Conservation (phyloP, 805 yeast genomes). For the Suhomyces sp. region DNA sequence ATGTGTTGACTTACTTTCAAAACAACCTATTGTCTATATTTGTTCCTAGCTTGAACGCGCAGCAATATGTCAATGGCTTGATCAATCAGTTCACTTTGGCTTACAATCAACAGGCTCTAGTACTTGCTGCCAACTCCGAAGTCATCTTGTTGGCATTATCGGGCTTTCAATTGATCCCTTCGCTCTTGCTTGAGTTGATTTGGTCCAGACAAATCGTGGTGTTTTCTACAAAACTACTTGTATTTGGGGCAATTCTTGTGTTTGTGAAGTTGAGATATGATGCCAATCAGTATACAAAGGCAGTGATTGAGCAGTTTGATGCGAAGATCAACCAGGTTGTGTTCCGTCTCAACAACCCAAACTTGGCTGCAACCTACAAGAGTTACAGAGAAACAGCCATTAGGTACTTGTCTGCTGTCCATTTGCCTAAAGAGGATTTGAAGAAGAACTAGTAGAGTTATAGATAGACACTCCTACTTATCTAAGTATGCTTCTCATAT, state of each 20-base stretch:
- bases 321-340: conserved; percentile 30
- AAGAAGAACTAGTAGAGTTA: conserved; percentile 2
- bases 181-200: conserved; percentile 20
- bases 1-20: conserved; percentile 37
- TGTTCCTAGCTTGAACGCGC: conserved; percentile 32
- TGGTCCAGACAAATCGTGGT: conserved; percentile 20
- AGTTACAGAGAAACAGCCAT: conserved; percentile 16
- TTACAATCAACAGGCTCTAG: conserved; percentile 35
- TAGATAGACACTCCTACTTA: too few relatives aligned
- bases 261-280: conserved; percentile 37
- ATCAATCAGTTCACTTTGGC: conserved; percentile 30
- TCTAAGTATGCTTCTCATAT: too few relatives aligned
- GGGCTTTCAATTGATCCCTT: conserved; percentile 24
- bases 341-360: conserved; percentile 9
- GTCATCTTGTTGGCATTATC: conserved; percentile 23
- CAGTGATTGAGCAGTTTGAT: conserved; percentile 47
- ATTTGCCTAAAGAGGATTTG: conserved; percentile 16
- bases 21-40: conserved; percentile 25
- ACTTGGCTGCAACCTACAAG: conserved; percentile 16
- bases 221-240: conserved; percentile 32
- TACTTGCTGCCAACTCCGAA: conserved; percentile 38
- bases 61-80: conserved; percentile 26
- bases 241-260: conserved; percentile 27
- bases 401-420: conserved; percentile 20
- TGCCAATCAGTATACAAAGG: conserved; percentile 28